Evolutionary conservation across 495 filamentous ascomycete species (phyloP).

Genomic region (Choiromyces venosus): DNA sequence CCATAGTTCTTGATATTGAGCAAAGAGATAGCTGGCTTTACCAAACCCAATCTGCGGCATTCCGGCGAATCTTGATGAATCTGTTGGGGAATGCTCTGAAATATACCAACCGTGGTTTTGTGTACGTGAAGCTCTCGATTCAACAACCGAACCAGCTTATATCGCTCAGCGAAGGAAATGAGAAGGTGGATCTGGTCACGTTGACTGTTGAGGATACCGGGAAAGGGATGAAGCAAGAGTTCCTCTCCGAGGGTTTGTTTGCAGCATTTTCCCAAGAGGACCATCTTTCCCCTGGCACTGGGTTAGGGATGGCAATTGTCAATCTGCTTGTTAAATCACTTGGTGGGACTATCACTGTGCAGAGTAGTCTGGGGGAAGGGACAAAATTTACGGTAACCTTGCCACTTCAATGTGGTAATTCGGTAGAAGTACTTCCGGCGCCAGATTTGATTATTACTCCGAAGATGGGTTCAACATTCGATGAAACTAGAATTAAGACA

Average conservation of each 20-base stretch:
- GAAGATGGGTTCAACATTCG: not conserved
- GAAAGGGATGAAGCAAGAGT: constrained; percentile 61
- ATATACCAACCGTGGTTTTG: constrained; percentile 60
- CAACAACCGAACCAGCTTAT: constrained; percentile 32
- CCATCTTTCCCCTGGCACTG: constrained; percentile 56
- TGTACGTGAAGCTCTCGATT: constrained; percentile 54
- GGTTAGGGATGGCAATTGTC: constrained; percentile 62
- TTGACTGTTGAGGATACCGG: constrained; percentile 57
- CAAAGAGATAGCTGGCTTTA: constrained; percentile 53
- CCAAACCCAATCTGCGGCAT: constrained; percentile 59
- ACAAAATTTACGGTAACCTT: constrained; percentile 47
- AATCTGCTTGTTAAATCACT: constrained; percentile 57
- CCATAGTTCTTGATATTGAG: constrained; percentile 54
- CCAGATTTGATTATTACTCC: not conserved
- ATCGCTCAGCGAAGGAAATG: constrained; percentile 16
- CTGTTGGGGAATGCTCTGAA: constrained; percentile 73
- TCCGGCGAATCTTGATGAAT: constrained; percentile 70
- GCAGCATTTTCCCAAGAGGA: constrained; percentile 65
- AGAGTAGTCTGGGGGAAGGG: constrained; percentile 51
- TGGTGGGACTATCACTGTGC: constrained; percentile 54
- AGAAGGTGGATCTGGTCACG: constrained; percentile 29
- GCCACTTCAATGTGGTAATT: not conserved
- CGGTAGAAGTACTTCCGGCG: not conserved
- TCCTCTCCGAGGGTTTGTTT: constrained; percentile 56
- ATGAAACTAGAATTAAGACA: not conserved